A percentile compares a stretch with the other conserved stretches of the same genome.
Evolutionary conservation across 2,329 filamentous ascomycete genomes (phyloP).

Genomic region (Akanthomyces lecanii): DNA sequence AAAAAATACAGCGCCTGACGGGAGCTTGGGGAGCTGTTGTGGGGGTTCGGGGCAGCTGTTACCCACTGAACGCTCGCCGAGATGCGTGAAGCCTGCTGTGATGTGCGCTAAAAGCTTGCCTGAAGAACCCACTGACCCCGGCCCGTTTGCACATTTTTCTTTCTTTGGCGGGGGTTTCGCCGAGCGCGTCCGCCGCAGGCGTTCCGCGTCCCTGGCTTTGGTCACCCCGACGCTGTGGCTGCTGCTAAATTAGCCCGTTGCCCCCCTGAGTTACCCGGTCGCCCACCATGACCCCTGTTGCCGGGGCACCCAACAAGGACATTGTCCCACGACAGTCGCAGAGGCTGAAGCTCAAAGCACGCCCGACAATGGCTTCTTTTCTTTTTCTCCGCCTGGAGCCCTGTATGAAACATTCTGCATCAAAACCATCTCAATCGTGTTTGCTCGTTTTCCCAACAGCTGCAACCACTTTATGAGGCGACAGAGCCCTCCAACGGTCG

Average conservation of each 20-base stretch:
- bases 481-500: neutral
- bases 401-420: conserved; percentile 7
- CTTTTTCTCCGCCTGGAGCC: neutral
- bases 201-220: neutral
- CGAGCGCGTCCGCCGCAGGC: neutral
- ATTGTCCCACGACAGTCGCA: neutral
- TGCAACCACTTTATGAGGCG: neutral
- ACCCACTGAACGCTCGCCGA: conserved; percentile 1
- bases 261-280: conserved; percentile 4
- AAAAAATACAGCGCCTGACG: conserved; percentile 8
- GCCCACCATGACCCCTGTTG: conserved; percentile 6
- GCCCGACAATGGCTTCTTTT: neutral
- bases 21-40: conserved; percentile 9
- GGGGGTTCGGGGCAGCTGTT: neutral
- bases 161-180: neutral
- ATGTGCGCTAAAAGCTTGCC: neutral
- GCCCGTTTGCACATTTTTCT: neutral
- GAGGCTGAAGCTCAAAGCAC: neutral
- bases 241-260: conserved; percentile 3
- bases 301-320: conserved; percentile 11
- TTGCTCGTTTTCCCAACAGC: neutral
- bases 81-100: neutral
- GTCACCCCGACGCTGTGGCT: neutral
- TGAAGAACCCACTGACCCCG: neutral
- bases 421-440: neutral